Conservation (phyloP, 208 protist species). For the Strigomonas culicis region DNA sequence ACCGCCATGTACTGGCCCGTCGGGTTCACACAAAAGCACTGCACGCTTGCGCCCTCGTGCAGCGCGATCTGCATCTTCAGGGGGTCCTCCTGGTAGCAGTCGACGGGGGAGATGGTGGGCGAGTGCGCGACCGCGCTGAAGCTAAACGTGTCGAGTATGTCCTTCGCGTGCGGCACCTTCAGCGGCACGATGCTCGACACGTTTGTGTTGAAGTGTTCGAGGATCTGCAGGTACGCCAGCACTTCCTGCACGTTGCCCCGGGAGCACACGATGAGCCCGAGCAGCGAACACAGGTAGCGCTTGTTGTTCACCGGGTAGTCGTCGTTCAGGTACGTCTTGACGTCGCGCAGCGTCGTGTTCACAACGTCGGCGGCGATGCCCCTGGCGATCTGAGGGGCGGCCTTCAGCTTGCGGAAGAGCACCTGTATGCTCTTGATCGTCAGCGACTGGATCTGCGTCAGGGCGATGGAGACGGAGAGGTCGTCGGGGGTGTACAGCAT, state of each 20-base stretch:
- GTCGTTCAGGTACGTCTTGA: constrained; percentile 21
- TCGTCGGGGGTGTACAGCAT: not conserved
- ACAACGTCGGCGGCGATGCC: constrained; percentile 22
- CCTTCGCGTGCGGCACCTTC: constrained; percentile 34
- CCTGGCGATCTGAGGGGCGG: constrained; percentile 28
- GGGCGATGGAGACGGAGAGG: constrained; percentile 5
- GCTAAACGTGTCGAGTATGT: constrained; percentile 45
- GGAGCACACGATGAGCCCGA: constrained; percentile 53
- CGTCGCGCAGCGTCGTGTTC: constrained; percentile 24
- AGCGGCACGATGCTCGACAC: constrained; percentile 28
- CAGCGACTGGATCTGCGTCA: not conserved
- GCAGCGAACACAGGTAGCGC: constrained; percentile 42
- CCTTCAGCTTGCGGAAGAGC: constrained; percentile 22
- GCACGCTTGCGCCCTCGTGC: constrained; percentile 50
- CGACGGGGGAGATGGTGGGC: constrained; percentile 54
- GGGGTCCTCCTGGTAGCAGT: constrained; percentile 57
- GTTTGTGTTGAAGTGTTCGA: constrained; percentile 38
- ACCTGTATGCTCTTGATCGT: constrained; percentile 17
- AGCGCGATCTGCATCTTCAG: constrained; percentile 47
- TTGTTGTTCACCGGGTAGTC: constrained; percentile 19
- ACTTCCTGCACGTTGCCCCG: constrained; percentile 55
- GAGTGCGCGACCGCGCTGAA: constrained; percentile 27
- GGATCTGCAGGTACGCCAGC: constrained; percentile 49
- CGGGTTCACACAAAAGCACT: constrained; percentile 75
- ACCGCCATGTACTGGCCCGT: constrained; percentile 48